Evolutionary conservation across 2,329 filamentous ascomycete species (phyloP).

Genomic region (Cadophora gregata): DNA sequence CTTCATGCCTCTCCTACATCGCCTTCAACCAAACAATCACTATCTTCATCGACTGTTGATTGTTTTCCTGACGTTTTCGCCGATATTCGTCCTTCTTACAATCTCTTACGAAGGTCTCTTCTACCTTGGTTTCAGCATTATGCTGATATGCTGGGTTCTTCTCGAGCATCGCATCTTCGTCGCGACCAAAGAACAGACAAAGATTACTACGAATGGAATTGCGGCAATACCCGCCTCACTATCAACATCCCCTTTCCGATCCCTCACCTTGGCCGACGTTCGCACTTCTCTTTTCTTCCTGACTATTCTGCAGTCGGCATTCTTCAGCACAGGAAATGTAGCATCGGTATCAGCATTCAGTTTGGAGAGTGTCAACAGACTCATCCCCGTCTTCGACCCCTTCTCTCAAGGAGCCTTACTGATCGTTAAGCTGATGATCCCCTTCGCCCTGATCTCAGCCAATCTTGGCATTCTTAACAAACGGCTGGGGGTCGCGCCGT

Average conservation of each 20-base stretch:
- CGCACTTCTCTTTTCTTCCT: slow-evolving; percentile 95
- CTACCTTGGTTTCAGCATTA: slow-evolving; percentile 86
- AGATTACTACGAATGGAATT: slow-evolving; percentile 29
- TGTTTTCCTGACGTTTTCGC: slow-evolving; percentile 91
- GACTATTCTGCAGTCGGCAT: slow-evolving; percentile 90
- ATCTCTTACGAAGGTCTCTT: slow-evolving; percentile 98
- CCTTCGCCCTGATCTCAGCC: slow-evolving; percentile 89
- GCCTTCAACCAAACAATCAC: slow-evolving; percentile 79
- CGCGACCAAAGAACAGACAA: slow-evolving; percentile 34
- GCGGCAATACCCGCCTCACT: slow-evolving; percentile 35
- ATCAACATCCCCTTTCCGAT: slow-evolving; percentile 53
- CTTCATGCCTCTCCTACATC: slow-evolving; percentile 80
- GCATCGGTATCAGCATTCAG: slow-evolving; percentile 94
- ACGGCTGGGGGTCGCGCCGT: slow-evolving; percentile 81
- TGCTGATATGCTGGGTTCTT: slow-evolving; percentile 87
- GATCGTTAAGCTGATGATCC: slow-evolving; percentile 88
- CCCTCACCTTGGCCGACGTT: slow-evolving; percentile 80
- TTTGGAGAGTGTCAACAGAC: slow-evolving; percentile 84
- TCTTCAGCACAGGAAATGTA: slow-evolving; percentile 96
- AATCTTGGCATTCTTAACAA: slow-evolving; percentile 94
- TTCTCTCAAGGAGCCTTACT: slow-evolving; percentile 89
- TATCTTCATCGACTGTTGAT: slow-evolving; percentile 90
- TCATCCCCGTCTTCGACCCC: slow-evolving; percentile 92
- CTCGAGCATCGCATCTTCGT: slow-evolving; percentile 80
- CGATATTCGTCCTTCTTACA: slow-evolving; percentile 92